Conservation (phyloP, 1,284 basidiomycete species). For the Melampsora larici-populina region DNA sequence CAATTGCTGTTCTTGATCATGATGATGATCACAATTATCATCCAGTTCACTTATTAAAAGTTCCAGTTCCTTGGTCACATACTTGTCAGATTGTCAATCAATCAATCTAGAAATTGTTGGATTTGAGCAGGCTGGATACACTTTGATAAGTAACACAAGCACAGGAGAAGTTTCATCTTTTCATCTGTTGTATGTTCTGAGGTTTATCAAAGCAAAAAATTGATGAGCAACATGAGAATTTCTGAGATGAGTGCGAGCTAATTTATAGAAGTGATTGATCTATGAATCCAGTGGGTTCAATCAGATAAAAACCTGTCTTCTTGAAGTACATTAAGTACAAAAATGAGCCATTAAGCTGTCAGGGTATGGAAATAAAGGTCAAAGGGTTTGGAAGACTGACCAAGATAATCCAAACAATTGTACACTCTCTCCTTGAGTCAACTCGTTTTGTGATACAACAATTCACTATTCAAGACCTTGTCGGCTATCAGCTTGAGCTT, state of each 20-base stretch:
- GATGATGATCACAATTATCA: constrained; percentile 30
- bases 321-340: constrained; percentile 12
- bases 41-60: constrained; percentile 21
- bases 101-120: too few species aligned
- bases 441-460: too few species aligned
- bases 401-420: too few species aligned
- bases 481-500: too few species aligned
- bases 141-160: constrained; percentile 15
- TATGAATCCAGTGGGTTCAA: too few species aligned
- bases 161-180: constrained; percentile 9
- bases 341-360: background rate
- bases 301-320: too few species aligned
- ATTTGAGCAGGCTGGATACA: constrained; percentile 28
- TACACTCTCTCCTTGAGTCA: too few species aligned
- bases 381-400: constrained; percentile 7
- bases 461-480: too few species aligned
- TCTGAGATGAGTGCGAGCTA: too few species aligned
- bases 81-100: constrained; percentile 6
- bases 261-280: too few species aligned
- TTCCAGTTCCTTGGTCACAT: constrained; percentile 25
- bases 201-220: background rate
- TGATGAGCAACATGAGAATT: too few species aligned
- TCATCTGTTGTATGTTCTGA: constrained; percentile 9
- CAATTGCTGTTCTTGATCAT: constrained; percentile 38
- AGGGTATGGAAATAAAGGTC: background rate